phyloP scores from a whole-genome alignment of 2,329 filamentous ascomycete genomes.

The Ampelomyces quisqualis region DNA sequence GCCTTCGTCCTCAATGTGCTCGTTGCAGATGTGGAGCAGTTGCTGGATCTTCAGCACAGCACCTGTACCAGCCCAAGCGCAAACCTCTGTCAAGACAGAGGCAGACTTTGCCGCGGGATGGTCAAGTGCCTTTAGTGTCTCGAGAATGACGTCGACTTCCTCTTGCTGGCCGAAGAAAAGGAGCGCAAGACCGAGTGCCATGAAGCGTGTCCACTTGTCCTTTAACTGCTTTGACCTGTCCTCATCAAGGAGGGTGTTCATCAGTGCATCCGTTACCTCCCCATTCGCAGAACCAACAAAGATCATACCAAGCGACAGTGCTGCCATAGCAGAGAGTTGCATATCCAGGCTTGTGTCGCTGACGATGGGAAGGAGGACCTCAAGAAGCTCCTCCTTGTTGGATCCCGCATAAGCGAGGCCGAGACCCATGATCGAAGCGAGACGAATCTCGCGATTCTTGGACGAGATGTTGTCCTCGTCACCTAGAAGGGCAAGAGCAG shows the following conservation, averaged over 20 bases:
- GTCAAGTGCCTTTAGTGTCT: conserved; percentile 94
- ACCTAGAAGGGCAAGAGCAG: conserved; percentile 80
- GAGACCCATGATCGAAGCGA: conserved; percentile 91
- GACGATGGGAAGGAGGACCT: conserved; percentile 82
- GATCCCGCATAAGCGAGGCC: conserved; percentile 93
- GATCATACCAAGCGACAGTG: conserved; percentile 82
- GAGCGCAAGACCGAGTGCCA: conserved; percentile 88
- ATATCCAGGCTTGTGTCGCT: conserved; percentile 82
- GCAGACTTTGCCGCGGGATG: conserved; percentile 98
- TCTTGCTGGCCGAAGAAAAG: conserved; percentile 97
- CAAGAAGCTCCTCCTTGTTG: conserved; percentile 84
- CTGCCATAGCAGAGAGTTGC: conserved; percentile 95
- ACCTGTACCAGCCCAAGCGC: conserved; percentile 96
- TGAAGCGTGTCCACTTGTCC: conserved; percentile 97
- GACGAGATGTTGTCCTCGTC: conserved; percentile 77
- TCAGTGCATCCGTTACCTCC: conserved; percentile 87
- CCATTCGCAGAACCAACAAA: conserved; percentile 91
- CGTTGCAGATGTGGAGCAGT: conserved; percentile 95
- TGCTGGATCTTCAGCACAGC: conserved; percentile 97
- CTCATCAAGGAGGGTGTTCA: conserved; percentile 90
- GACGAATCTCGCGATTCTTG: conserved; percentile 74
- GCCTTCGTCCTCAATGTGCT: conserved; percentile 90
- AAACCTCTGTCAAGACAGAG: conserved; percentile 89
- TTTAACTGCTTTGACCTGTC: conserved; percentile 88
- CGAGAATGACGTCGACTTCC: conserved; percentile 96